phyloP scores from a whole-genome alignment of 2,329 filamentous ascomycete species.

The Aspergillus sp. region DNA sequence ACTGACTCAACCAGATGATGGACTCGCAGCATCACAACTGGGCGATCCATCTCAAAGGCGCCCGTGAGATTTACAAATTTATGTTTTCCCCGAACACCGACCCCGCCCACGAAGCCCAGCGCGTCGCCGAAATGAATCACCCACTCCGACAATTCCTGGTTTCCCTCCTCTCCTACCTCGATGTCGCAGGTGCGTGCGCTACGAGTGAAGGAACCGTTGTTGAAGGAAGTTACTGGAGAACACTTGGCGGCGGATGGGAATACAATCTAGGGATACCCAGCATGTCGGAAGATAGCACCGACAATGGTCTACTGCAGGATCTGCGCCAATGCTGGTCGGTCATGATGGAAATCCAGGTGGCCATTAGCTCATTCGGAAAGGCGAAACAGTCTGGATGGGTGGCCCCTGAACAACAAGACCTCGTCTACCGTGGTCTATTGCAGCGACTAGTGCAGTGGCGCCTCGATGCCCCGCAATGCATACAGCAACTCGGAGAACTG shows the following conservation, averaged over 20 bases:
- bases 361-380: slow-evolving; percentile 34
- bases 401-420: slow-evolving; percentile 28
- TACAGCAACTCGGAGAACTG: slow-evolving; percentile 27
- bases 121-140: slow-evolving; percentile 32
- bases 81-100: slow-evolving; percentile 30
- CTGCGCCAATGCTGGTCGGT: slow-evolving; percentile 31
- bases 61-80: slow-evolving; percentile 38
- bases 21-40: slow-evolving; percentile 40
- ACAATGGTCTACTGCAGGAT: slow-evolving; percentile 26
- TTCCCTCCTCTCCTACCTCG: slow-evolving; percentile 40
- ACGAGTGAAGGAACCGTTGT: slow-evolving; percentile 39
- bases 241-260: slow-evolving; percentile 39
- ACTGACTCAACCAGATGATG: slow-evolving; percentile 33
- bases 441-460: slow-evolving; percentile 31
- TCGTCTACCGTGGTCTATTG: slow-evolving; percentile 30
- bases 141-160: slow-evolving; percentile 39
- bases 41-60: slow-evolving; percentile 41
- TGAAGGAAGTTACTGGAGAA: slow-evolving; percentile 40
- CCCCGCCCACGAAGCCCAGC: slow-evolving; percentile 26
- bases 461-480: slow-evolving; percentile 25
- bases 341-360: slow-evolving; percentile 36
- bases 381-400: slow-evolving; percentile 31
- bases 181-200: slow-evolving; percentile 41
- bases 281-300: slow-evolving; percentile 21
- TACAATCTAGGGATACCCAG: slow-evolving; percentile 37